These are phyloP conservation scores for Coemansia aciculifera DNA, from an alignment of 192 early-diverging fungal species.

Conservation along the genomic window DNA sequence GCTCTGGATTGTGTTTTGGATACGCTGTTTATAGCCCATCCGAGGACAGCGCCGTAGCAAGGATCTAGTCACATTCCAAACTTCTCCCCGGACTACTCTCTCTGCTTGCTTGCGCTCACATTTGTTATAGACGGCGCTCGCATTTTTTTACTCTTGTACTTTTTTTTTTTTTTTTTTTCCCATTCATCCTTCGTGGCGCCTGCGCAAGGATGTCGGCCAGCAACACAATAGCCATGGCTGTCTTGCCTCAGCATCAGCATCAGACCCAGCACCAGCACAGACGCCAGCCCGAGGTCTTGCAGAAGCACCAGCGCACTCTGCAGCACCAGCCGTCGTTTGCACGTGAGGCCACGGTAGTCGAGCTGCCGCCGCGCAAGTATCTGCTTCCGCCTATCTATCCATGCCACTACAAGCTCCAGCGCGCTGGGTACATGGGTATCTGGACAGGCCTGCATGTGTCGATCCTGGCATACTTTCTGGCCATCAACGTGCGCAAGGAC, in stretches of 20 bases:
- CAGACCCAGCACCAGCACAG: slow-evolving; percentile 4
- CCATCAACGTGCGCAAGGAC: slow-evolving; percentile 20
- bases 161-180: background rate
- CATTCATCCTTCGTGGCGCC: background rate
- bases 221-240: slow-evolving; percentile 4
- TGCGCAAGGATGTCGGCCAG: slow-evolving; percentile 5
- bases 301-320: slow-evolving; percentile 2
- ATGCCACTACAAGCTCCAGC: slow-evolving; percentile 56
- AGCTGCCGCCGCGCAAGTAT: slow-evolving; percentile 32
- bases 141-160: slow-evolving; percentile 3
- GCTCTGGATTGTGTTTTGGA: slow-evolving; percentile 10
- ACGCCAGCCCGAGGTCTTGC: background rate
- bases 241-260: background rate
- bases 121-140: slow-evolving; percentile 4
- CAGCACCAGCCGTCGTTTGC: slow-evolving; percentile 23
- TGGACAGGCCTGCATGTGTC: slow-evolving; percentile 44
- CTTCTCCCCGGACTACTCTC: background rate
- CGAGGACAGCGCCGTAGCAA: background rate
- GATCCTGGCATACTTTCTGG: slow-evolving; percentile 43
- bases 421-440: slow-evolving; percentile 46
- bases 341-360: slow-evolving; percentile 16
- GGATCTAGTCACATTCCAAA: background rate
- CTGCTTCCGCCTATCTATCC: slow-evolving; percentile 50
- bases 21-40: background rate
- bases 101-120: background rate